Percentiles rank a stretch among this genome's conserved stretches.
Conservation (phyloP, 2,329 filamentous ascomycete genomes). For the Colletotrichum sp. region DNA sequence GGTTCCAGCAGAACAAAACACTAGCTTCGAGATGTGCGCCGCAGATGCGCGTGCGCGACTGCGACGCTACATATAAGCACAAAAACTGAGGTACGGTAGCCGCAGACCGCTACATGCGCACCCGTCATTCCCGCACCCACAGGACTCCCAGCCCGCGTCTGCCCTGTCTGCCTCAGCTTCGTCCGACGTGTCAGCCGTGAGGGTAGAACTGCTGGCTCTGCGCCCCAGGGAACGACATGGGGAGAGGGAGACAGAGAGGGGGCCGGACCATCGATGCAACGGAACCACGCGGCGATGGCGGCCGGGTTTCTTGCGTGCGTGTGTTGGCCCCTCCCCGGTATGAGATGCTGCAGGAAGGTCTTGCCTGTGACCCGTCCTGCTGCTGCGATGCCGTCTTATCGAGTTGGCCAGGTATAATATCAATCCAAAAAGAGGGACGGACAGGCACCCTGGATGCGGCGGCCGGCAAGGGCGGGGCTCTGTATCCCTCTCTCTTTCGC, state of each 20-base stretch:
- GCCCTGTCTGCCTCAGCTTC: conserved; percentile 16
- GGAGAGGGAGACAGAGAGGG: not conserved
- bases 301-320: not conserved
- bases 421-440: not conserved
- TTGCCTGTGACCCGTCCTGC: not conserved
- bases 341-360: not conserved
- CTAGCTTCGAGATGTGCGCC: conserved; percentile 1
- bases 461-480: not conserved
- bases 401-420: not conserved
- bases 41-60: conserved; percentile 6
- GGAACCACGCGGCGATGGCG: not conserved
- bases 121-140: not conserved
- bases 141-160: not conserved
- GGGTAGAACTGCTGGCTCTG: not conserved
- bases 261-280: not conserved
- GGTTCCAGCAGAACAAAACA: conserved; percentile 8
- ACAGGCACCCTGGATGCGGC: not conserved
- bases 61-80: not conserved
- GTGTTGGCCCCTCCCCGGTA: not conserved
- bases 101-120: conserved; percentile 5
- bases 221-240: not conserved
- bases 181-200: not conserved
- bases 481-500: not conserved
- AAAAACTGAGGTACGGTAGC: not conserved
- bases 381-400: not conserved